These are phyloP conservation scores for Mycena sanguinolenta DNA, from an alignment of 768 basidiomycete species.

Conservation along the genomic window DNA sequence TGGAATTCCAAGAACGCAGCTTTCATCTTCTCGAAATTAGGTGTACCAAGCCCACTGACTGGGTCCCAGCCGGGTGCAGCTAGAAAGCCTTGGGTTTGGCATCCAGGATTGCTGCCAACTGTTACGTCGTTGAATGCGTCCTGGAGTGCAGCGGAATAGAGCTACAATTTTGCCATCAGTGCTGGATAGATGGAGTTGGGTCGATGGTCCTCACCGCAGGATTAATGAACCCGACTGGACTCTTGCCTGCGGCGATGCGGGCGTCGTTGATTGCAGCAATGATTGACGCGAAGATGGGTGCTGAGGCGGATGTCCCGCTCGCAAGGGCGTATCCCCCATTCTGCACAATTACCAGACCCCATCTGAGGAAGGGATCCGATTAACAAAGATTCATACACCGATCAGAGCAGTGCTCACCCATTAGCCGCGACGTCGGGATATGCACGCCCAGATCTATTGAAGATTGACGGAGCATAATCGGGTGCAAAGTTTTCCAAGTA, in stretches of 20 bases:
- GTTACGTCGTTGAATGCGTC: no score
- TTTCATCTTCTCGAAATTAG: no score
- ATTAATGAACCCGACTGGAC: slow-evolving; percentile 63
- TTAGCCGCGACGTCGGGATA: not conserved
- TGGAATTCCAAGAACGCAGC: no score
- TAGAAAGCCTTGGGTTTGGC: no score
- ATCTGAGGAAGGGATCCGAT: not conserved
- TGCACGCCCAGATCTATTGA: not conserved
- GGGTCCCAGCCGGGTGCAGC: no score
- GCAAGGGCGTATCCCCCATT: not conserved
- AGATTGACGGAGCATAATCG: slow-evolving; percentile 21
- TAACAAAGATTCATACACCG: not conserved
- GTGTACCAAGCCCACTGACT: no score
- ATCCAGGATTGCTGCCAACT: no score
- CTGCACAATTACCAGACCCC: not conserved
- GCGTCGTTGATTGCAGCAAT: slow-evolving; percentile 66
- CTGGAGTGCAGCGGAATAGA: not conserved
- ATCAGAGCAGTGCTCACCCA: not conserved
- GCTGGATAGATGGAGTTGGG: not conserved
- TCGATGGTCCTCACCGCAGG: slow-evolving; percentile 37
- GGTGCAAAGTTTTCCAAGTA: slow-evolving; percentile 35
- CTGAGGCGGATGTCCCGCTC: slow-evolving; percentile 60
- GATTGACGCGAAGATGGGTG: slow-evolving; percentile 63
- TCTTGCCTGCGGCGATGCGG: slow-evolving; percentile 56
- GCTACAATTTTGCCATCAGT: not conserved